Percentiles rank a stretch among this genome's conserved stretches.
Conservation (phyloP, 306 rosid genomes). For the Myrica gale region DNA sequence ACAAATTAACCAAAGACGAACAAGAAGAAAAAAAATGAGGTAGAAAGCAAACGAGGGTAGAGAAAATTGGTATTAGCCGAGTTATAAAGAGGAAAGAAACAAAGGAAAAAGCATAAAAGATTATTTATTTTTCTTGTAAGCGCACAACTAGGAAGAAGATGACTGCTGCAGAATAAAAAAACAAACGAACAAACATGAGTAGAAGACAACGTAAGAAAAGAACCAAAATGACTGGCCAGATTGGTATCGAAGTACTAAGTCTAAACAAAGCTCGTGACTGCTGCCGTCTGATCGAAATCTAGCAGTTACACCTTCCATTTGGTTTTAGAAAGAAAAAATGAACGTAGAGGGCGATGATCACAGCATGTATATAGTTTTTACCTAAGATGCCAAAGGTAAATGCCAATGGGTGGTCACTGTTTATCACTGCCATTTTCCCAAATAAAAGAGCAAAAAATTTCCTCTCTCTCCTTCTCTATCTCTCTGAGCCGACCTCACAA, state of each 20-base stretch:
- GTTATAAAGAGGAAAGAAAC: too few relatives aligned
- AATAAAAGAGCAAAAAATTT: not conserved
- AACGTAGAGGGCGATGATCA: not conserved
- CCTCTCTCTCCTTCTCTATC: not conserved
- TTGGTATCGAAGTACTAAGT: too few relatives aligned
- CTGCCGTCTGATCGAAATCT: not conserved
- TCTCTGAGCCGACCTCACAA: slow-evolving; percentile 20
- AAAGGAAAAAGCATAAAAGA: too few relatives aligned
- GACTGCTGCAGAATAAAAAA: too few relatives aligned
- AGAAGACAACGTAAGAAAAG: too few relatives aligned
- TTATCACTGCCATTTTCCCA: slow-evolving; percentile 38
- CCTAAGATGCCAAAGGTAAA: slow-evolving; percentile 80
- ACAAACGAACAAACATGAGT: too few relatives aligned
- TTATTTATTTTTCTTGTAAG: too few relatives aligned
- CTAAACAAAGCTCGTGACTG: not conserved
- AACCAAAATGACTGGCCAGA: too few relatives aligned
- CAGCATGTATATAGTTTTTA: slow-evolving; percentile 15
- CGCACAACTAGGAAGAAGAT: too few relatives aligned
- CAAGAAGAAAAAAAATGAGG: not conserved
- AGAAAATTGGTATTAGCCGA: not conserved
- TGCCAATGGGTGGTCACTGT: slow-evolving; percentile 42
- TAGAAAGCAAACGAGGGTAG: not conserved
- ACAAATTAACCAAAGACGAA: not conserved
- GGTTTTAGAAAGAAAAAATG: not conserved
- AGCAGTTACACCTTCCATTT: not conserved